phyloP scores from a whole-genome alignment of 164 flowering plant genomes.

The Annona squamosa region DNA sequence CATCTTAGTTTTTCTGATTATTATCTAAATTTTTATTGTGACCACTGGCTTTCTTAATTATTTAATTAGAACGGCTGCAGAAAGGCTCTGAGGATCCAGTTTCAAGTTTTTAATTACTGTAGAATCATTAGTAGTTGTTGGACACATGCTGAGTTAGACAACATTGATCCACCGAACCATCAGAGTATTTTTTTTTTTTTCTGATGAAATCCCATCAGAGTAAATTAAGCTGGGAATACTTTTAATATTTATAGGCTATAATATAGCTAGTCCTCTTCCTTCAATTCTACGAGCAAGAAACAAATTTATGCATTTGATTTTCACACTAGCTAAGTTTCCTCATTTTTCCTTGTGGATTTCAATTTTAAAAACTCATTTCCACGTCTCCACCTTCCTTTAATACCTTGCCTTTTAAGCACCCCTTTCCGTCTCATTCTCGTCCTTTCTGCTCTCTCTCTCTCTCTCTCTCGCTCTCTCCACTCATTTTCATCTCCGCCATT shows the following conservation, averaged over 20 bases:
- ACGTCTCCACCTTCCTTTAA: constrained; percentile 22
- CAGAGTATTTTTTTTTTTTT: not conserved
- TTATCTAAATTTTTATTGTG: no score
- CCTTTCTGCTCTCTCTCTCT: constrained; percentile 9
- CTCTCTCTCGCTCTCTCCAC: constrained; percentile 11
- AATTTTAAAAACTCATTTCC: constrained; percentile 16
- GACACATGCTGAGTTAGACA: not conserved
- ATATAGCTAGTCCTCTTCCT: constrained; percentile 17
- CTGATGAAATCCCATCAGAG: not conserved
- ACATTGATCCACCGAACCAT: not conserved
- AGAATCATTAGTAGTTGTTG: no score
- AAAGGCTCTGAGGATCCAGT: no score
- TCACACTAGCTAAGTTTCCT: constrained; percentile 1
- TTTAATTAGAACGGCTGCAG: no score
- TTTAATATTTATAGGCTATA: no score
- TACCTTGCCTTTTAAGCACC: constrained; percentile 46
- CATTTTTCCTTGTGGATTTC: constrained; percentile 1
- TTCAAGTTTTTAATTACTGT: no score
- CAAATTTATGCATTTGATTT: constrained; percentile 12
- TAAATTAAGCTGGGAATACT: no score
- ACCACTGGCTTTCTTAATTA: no score
- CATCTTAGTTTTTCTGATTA: no score
- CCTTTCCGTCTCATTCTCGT: constrained; percentile 5
- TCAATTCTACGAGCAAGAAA: constrained; percentile 10
- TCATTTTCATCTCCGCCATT: constrained; percentile 17